Conservation (phyloP, 2,329 filamentous ascomycete genomes). For the Zymoseptoria tritici region DNA sequence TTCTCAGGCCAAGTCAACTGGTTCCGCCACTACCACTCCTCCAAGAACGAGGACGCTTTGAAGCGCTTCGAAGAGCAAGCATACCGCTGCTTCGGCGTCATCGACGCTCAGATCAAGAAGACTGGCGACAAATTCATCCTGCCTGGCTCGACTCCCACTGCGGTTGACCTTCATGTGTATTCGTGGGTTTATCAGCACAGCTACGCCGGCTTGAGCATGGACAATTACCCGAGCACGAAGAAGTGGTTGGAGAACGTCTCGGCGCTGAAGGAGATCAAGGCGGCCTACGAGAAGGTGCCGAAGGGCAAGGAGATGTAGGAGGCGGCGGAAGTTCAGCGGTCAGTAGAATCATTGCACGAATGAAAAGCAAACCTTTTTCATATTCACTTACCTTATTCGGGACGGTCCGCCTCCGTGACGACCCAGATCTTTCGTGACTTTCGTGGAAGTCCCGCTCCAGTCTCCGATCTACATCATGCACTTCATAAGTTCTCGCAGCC, state of each 20-base stretch:
- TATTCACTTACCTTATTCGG: no score
- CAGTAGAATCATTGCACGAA: no score
- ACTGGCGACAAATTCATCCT: constrained; percentile 33
- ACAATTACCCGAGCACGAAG: constrained; percentile 34
- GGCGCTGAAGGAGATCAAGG: constrained; percentile 33
- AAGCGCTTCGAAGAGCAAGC: constrained; percentile 35
- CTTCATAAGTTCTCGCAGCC: no score
- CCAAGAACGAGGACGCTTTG: constrained; percentile 38
- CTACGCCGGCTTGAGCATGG: constrained; percentile 34
- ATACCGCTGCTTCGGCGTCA: constrained; percentile 36
- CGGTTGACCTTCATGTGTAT: constrained; percentile 38
- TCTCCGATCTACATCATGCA: no score
- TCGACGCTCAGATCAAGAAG: constrained; percentile 37
- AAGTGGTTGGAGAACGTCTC: constrained; percentile 35
- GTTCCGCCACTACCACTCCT: constrained; percentile 35
- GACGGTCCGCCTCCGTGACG: no score
- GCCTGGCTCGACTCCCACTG: constrained; percentile 28
- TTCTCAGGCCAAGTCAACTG: constrained; percentile 30
- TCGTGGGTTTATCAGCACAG: constrained; percentile 35
- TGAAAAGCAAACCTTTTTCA: no score
- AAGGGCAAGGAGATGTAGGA: constrained; percentile 21
- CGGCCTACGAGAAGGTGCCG: constrained; percentile 34
- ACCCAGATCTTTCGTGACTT: no score
- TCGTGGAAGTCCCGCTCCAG: no score
- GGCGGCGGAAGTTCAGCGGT: no score